Base-by-base conservation (phyloP, 2,329 filamentous ascomycete species). In the Dactylellina parvicollis region DNA sequence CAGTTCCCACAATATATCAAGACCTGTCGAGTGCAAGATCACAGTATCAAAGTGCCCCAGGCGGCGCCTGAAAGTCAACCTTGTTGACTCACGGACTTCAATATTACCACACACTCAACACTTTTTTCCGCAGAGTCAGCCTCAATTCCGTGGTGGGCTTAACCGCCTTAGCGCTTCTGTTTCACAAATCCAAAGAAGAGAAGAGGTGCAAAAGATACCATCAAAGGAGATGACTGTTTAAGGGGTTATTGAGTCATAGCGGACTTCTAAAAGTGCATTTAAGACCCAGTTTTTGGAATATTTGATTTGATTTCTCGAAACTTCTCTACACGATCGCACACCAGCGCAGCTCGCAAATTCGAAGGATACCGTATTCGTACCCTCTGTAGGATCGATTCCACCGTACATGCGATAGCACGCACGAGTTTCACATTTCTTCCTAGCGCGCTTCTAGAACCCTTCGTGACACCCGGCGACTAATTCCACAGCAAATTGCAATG, bases 1-100 rank as follows among this genome's bases (percentile, higher is more conserved):
- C n/a, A n/a, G n/a, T n/a, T n/a, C n/a, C n/a, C n/a, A n/a, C n/a
- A n/a, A n/a, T n/a, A n/a, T n/a, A n/a, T n/a, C n/a, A 32, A 38
- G 34, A 38, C 34, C 34, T 14, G 34, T 14, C 12, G 3, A 14
- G 34, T 3, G 5, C 4, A 38, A 14, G 12, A 14, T 38, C 4
- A 32, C 5, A 32, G 34, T 18, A 22, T 42, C 36, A 4, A 10
- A 12, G 12, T 42, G 52, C 52, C 52, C 52, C 22, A 56, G 52
- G 50, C 61, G 18, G 3, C 50, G 61, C 61, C 61, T 66, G 34
- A 46, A 56, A 66, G 61, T 66, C 50, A 66, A 66, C 50, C 50
- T 66, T 66, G 61, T 66, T 66, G 61, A 66, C 61, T 66, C 50
- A 66, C 42, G 50, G 30, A 38, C 14, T 22, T 57, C 38, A 30